phyloP scores from a whole-genome alignment of 331 rosid species.

The Quercus lobata region DNA sequence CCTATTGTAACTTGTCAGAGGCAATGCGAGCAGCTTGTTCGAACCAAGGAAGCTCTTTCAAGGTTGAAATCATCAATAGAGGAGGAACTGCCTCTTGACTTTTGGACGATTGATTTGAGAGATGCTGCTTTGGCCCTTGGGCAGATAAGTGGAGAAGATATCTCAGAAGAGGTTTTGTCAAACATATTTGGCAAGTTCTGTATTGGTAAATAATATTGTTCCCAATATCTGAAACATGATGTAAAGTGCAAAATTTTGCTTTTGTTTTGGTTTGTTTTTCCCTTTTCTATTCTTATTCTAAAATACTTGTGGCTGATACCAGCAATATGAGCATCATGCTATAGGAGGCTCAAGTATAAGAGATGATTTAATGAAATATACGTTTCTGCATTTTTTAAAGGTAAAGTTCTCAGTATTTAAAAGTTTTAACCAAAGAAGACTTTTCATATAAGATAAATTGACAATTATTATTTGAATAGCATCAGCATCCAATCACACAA shows the following conservation, averaged over 20 bases:
- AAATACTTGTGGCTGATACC: not conserved
- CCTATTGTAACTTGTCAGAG: conserved; percentile 51
- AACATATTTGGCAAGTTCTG: conserved; percentile 91
- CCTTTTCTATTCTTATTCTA: not conserved
- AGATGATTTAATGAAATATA: not conserved
- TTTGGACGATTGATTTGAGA: conserved; percentile 95
- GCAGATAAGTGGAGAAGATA: conserved; percentile 89
- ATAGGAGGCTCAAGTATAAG: not conserved
- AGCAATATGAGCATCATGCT: not conserved
- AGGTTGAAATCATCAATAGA: conserved; percentile 78
- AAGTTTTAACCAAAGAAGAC: too few species aligned
- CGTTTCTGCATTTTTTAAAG: too few species aligned
- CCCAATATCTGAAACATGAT: not conserved
- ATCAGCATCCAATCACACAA: not conserved
- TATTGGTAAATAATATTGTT: conserved; percentile 68
- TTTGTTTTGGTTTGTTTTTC: not conserved
- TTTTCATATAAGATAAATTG: not conserved
- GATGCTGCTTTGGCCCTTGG: conserved; percentile 88
- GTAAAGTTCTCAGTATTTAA: too few species aligned
- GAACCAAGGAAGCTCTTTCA: conserved; percentile 77
- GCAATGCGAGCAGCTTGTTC: conserved; percentile 93
- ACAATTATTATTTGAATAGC: not conserved
- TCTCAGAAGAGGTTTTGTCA: conserved; percentile 83
- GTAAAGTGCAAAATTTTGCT: not conserved
- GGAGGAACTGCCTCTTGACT: conserved; percentile 82